Conservation (phyloP, 2,329 filamentous ascomycete genomes). For the Aspergillus viridinutans region DNA sequence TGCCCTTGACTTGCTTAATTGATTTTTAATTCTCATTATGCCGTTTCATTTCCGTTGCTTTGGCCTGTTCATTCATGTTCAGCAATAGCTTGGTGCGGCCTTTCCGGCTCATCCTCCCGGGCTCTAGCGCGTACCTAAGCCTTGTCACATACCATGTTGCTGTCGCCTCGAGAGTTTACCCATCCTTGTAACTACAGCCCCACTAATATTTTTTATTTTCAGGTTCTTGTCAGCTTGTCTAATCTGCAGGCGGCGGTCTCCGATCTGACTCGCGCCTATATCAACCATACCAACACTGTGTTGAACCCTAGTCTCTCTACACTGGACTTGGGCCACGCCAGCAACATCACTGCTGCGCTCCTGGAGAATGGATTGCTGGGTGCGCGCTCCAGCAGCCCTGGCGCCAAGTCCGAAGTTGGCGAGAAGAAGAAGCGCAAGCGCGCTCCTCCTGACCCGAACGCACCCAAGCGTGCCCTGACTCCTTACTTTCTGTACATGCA, state of each 20-base stretch:
- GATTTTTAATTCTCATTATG: neutral
- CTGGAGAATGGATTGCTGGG: slow-evolving; percentile 43
- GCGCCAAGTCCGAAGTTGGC: slow-evolving; percentile 45
- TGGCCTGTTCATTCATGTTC: neutral
- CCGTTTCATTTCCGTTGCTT: neutral
- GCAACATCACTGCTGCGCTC: slow-evolving; percentile 39
- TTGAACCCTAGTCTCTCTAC: slow-evolving; percentile 58
- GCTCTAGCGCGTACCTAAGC: neutral
- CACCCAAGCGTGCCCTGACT: slow-evolving; percentile 88
- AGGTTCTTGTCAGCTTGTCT: slow-evolving; percentile 74
- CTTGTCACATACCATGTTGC: neutral
- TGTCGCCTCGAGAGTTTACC: slow-evolving; percentile 7
- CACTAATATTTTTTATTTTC: slow-evolving; percentile 27
- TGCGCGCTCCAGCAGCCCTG: slow-evolving; percentile 34
- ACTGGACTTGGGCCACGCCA: slow-evolving; percentile 48
- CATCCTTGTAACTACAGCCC: neutral
- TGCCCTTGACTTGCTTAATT: neutral
- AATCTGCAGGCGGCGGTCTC: slow-evolving; percentile 76
- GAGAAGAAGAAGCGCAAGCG: slow-evolving; percentile 89
- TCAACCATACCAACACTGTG: slow-evolving; percentile 81
- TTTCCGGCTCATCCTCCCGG: neutral
- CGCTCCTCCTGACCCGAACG: slow-evolving; percentile 81
- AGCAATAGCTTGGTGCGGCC: neutral
- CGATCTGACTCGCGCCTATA: slow-evolving; percentile 75
- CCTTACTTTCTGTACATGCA: slow-evolving; percentile 96